Base-by-base conservation (phyloP, 768 basidiomycete genomes). In the Pleurotus giganteus region DNA sequence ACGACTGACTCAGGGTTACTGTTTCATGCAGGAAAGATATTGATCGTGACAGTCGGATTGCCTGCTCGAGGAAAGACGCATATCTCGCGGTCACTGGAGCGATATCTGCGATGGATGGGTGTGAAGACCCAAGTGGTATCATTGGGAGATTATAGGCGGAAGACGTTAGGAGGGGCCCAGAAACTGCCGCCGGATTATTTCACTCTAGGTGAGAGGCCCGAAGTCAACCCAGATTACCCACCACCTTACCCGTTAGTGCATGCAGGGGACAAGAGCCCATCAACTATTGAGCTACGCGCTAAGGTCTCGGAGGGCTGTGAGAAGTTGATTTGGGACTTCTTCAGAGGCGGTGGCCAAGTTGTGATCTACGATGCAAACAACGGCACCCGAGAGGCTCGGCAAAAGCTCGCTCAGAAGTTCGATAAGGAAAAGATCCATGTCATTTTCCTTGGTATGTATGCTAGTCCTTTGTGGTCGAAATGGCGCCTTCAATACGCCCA, bases 281-380 rank as follows among this genome's bases (percentile, higher is more conserved):
- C 92, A 66, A 98, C 97, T 0, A 77, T 90, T 53, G 81, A 78
- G 31, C 73, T 98, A 39, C 76, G 97, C 49, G 78, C 82, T 61
- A 81, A 77, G 62, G 83, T 96, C 58, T 82, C 86, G 39, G 77
- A 80, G 0, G 91, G 88, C n/a, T 91, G 97, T 59, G 94, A 98
- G 71, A 80, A 89, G 67, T 75, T 87, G 45, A 93, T 98, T 37
- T 88, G 84, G 83, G 84, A 93, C 58, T 97, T 89, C 71, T 98
- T 96, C 70, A 78, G 80, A 56, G 72, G 70, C 2, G 89, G 92
- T 4, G 97, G 96, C 0, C 97, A 99, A 69, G 95, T 98, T 23
- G 93, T 96, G 32, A 95, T 99, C 59, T 98, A 98, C 73, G 97
- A 99, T 67, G 97, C 97, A 26, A 99, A 99, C 66, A 98, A 98